phyloP scores from a whole-genome alignment of 805 yeast species.

The Isabelozyma gotoi region DNA sequence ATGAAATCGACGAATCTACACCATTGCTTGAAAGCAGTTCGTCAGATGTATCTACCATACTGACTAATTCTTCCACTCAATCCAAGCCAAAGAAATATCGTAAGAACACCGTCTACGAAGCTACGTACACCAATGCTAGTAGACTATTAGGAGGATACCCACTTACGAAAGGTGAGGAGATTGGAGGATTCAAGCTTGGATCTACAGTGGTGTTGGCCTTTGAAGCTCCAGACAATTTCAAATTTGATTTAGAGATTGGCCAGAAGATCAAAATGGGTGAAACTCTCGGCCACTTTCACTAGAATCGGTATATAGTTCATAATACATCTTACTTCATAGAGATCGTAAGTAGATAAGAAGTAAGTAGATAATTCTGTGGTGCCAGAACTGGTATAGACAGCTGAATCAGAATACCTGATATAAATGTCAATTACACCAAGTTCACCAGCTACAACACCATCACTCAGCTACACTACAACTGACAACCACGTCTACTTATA shows the following conservation, averaged over 20 bases:
- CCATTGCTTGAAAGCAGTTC: constrained; percentile 22
- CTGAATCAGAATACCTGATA: too few relatives aligned
- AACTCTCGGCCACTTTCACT: constrained; percentile 53
- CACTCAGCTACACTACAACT: too few relatives aligned
- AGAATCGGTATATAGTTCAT: too few relatives aligned
- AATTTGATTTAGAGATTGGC: constrained; percentile 69
- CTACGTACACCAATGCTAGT: constrained; percentile 83
- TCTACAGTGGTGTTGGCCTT: constrained; percentile 95
- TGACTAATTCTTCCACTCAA: constrained; percentile 8
- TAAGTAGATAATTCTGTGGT: too few relatives aligned
- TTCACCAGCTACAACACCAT: too few relatives aligned
- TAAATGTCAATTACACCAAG: too few relatives aligned
- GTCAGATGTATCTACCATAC: constrained; percentile 11
- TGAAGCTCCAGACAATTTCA: constrained; percentile 86
- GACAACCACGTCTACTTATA: too few relatives aligned
- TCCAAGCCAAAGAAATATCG: constrained; percentile 43
- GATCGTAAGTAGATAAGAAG: too few relatives aligned
- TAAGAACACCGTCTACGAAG: constrained; percentile 89
- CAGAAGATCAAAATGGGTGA: constrained; percentile 85
- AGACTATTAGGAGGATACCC: constrained; percentile 82
- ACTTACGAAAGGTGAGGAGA: constrained; percentile 84
- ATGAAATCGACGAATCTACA: constrained; percentile 23
- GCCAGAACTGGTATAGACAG: too few relatives aligned
- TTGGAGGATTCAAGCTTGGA: constrained; percentile 96
- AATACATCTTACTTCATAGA: not conserved